These are phyloP conservation scores for Gossypium schwendimanii DNA, from an alignment of 441 rosid species.

Conservation along the genomic window DNA sequence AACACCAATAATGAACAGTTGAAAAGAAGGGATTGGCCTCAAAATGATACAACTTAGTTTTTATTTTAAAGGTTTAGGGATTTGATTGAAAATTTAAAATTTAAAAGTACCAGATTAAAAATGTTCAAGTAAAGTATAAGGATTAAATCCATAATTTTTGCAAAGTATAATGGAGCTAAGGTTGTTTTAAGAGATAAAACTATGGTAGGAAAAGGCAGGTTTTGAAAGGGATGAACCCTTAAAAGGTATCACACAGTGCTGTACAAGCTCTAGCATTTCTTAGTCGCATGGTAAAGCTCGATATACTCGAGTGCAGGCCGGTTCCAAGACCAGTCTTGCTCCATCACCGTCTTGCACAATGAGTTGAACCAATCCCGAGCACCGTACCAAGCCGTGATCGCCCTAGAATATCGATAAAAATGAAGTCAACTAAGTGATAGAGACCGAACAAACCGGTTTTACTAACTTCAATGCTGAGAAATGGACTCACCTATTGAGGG, in stretches of 20 bases:
- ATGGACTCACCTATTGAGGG: slow-evolving; percentile 64
- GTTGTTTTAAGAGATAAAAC: slow-evolving; percentile 2
- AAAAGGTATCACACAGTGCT: not conserved
- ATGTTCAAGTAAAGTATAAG: too few relatives aligned
- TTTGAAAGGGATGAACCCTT: not conserved
- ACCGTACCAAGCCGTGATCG: slow-evolving; percentile 75
- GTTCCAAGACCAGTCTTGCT: slow-evolving; percentile 99
- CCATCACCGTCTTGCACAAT: slow-evolving; percentile 79
- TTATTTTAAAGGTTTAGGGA: not conserved
- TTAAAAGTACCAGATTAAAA: too few relatives aligned
- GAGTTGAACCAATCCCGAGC: slow-evolving; percentile 71
- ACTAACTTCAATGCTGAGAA: not conserved
- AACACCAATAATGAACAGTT: not conserved
- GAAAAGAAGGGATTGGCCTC: not conserved
- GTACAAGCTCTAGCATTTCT: slow-evolving; percentile 22
- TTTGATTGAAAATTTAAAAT: not conserved
- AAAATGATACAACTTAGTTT: not conserved
- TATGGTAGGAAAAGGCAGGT: not conserved
- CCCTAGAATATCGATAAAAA: slow-evolving; percentile 41
- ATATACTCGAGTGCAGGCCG: slow-evolving; percentile 92
- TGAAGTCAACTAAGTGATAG: not conserved
- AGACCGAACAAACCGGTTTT: not conserved
- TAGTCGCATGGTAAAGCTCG: slow-evolving; percentile 90
- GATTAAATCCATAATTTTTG: too few relatives aligned
- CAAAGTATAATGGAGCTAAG: not conserved